Evolutionary conservation across 148 eudicot genomes (phyloP).

Genomic region (Nepenthes gracilis): DNA sequence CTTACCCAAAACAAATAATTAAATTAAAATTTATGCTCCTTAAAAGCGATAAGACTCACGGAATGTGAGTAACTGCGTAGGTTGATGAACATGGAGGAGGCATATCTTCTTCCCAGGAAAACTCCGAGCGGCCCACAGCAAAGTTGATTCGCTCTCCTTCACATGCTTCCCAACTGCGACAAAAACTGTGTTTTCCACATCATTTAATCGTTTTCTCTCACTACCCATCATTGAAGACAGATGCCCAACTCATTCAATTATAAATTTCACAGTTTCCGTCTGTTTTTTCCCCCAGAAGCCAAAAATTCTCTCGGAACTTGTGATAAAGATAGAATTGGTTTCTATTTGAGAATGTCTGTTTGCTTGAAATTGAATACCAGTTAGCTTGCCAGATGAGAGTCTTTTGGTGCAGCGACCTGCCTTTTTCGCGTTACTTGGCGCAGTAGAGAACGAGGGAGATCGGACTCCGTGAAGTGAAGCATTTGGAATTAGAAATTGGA

Average conservation of each 20-base stretch:
- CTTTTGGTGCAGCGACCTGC: too few species aligned
- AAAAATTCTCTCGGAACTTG: neutral
- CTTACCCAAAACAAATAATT: too few species aligned
- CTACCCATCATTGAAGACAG: slow-evolving; percentile 30
- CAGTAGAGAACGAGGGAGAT: too few species aligned
- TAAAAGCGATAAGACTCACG: slow-evolving; percentile 23
- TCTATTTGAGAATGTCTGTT: neutral
- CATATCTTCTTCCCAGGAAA: slow-evolving; percentile 47
- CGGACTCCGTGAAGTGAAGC: too few species aligned
- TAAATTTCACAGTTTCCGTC: neutral
- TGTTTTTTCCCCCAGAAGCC: slow-evolving; percentile 5
- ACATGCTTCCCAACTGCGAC: slow-evolving; percentile 75
- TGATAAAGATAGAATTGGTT: slow-evolving; percentile 1
- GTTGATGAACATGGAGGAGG: slow-evolving; percentile 69
- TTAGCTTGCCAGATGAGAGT: too few species aligned
- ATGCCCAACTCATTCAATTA: slow-evolving; percentile 5
- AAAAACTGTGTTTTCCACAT: slow-evolving; percentile 50
- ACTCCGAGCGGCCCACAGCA: slow-evolving; percentile 50
- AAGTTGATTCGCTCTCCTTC: slow-evolving; percentile 48
- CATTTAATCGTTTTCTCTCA: slow-evolving; percentile 19
- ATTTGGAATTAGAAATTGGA: too few species aligned
- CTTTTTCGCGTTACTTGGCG: too few species aligned
- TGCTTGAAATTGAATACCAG: slow-evolving; percentile 3
- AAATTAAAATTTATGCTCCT: too few species aligned
- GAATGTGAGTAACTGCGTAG: slow-evolving; percentile 27